These are phyloP conservation scores for Thielaviopsis musarum DNA, from an alignment of 2,329 filamentous ascomycete genomes.

Conservation along the genomic window DNA sequence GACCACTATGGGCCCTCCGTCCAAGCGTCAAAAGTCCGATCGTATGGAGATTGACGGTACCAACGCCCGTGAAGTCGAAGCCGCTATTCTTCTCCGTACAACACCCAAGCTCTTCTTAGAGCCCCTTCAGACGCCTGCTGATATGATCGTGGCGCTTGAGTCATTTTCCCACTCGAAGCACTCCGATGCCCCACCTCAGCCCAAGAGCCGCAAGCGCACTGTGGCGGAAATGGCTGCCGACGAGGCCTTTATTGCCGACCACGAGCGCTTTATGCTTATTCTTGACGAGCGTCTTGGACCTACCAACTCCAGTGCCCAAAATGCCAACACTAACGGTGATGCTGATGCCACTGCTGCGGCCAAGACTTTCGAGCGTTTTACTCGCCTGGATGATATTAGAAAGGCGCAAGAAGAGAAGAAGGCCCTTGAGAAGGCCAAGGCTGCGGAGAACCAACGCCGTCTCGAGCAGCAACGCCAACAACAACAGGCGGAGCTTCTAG, in stretches of 20 bases:
- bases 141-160: conserved; percentile 56
- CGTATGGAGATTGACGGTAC: conserved; percentile 60
- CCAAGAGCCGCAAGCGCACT: conserved; percentile 82
- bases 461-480: conserved; percentile 29
- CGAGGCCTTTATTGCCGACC: conserved; percentile 74
- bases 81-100: conserved; percentile 56
- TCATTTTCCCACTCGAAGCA: conserved; percentile 62
- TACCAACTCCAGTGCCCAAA: conserved; percentile 37
- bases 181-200: conserved; percentile 56
- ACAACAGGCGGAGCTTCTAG: conserved; percentile 27
- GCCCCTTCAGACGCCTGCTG: conserved; percentile 50
- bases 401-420: conserved; percentile 59
- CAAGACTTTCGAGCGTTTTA: conserved; percentile 75
- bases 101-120: conserved; percentile 62
- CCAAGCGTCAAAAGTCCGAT: conserved; percentile 52
- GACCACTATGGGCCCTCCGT: conserved; percentile 37
- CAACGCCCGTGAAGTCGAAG: conserved; percentile 60
- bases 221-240: conserved; percentile 90
- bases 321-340: conserved; percentile 43
- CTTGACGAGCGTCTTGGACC: conserved; percentile 68
- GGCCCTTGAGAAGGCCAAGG: conserved; percentile 56
- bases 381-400: conserved; percentile 74
- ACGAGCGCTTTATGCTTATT: conserved; percentile 83
- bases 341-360: conserved; percentile 56
- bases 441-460: conserved; percentile 41